A percentile compares a stretch with the other conserved stretches of the same genome.
Evolutionary conservation across 2,329 filamentous ascomycete genomes (phyloP).

Genomic region (Claviceps cyperi): DNA sequence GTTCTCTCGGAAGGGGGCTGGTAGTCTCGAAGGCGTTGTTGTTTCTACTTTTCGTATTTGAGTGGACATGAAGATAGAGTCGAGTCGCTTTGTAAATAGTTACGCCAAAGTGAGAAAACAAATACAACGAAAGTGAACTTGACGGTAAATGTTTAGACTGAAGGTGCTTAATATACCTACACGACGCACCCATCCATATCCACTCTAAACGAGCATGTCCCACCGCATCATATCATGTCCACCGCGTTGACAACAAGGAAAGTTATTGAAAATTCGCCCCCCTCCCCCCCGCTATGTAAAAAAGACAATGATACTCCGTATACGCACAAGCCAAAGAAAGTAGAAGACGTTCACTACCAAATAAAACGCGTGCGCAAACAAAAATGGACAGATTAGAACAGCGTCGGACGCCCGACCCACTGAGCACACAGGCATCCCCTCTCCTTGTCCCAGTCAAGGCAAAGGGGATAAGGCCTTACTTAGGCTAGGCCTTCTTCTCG

Average conservation of each 20-base stretch:
- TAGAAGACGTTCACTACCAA: not conserved
- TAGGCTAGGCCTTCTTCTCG: constrained; percentile 3
- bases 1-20: no score
- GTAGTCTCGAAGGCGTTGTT: no score
- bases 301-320: constrained; percentile 2
- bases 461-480: not conserved
- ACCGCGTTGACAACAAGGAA: not conserved
- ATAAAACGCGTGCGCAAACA: not conserved
- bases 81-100: no score
- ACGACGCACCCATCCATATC: no score
- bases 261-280: constrained; percentile 3
- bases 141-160: no score
- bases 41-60: no score
- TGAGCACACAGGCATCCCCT: not conserved
- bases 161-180: no score
- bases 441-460: not conserved
- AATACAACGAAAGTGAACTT: no score
- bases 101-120: no score
- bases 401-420: not conserved
- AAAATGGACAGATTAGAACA: not conserved
- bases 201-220: not conserved
- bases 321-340: not conserved
- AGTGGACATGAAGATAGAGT: no score
- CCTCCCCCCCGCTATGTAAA: constrained; percentile 19
- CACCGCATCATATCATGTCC: not conserved